Conservation (phyloP, 352 stramenopile species). For the Globisporangium paddicum region DNA sequence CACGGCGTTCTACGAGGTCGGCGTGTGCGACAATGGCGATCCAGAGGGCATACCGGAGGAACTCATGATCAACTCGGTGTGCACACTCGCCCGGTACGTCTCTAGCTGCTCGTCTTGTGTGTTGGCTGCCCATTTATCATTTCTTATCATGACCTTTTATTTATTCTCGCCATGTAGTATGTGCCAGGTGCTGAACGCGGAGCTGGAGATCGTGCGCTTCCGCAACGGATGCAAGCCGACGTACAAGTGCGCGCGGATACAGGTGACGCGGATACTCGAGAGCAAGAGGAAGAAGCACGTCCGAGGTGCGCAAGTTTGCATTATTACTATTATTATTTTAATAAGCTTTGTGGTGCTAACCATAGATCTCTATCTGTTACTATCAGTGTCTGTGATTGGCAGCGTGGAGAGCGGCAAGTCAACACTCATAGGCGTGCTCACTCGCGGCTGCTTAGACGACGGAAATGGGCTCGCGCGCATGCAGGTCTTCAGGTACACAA, state of each 20-base stretch:
- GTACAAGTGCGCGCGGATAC: conserved; percentile 42
- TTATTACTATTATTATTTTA: too few species aligned
- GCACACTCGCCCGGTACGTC: conserved; percentile 46
- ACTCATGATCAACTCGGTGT: conserved; percentile 66
- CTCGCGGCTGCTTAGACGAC: conserved; percentile 77
- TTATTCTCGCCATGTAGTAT: conserved; percentile 38
- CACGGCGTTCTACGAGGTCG: conserved; percentile 84
- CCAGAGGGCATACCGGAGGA: conserved; percentile 60
- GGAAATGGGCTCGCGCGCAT: conserved; percentile 81
- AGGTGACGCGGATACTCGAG: conserved; percentile 44
- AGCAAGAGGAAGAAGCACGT: conserved; percentile 55
- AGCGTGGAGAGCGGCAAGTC: conserved; percentile 88
- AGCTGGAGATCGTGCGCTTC: conserved; percentile 64
- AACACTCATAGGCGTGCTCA: conserved; percentile 88
- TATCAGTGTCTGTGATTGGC: conserved; percentile 77
- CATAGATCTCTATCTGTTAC: not conserved
- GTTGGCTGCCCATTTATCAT: not conserved
- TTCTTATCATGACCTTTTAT: not conserved
- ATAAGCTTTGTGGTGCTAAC: not conserved
- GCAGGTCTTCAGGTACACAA: conserved; percentile 80
- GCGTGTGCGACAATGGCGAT: conserved; percentile 81
- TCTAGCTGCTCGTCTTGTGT: not conserved
- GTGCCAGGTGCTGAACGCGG: conserved; percentile 63
- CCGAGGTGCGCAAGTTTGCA: conserved; percentile 26
- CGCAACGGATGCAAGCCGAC: conserved; percentile 28